Evolutionary conservation across 192 early-diverging fungal genomes (phyloP).

Genomic region (Podila clonocystis): DNA sequence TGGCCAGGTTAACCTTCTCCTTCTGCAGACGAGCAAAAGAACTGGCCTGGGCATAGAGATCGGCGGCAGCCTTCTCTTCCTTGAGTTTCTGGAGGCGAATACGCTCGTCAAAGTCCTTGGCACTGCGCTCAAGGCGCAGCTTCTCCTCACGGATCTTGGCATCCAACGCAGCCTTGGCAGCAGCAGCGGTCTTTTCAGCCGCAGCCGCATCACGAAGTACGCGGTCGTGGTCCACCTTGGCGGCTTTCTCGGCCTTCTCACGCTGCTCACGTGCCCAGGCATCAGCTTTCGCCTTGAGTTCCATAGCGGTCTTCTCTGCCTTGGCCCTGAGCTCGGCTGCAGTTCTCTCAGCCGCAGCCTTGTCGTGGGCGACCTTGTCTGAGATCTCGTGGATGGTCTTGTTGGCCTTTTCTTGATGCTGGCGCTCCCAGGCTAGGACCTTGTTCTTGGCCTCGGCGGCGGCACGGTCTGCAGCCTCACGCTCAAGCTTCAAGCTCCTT

Average conservation of each 20-base stretch:
- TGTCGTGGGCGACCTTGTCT: constrained; percentile 4
- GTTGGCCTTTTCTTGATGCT: constrained; percentile 8
- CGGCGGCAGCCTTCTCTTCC: constrained; percentile 5
- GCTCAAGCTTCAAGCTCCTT: constrained; percentile 13
- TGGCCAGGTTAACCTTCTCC: not conserved
- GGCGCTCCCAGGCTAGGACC: constrained; percentile 16
- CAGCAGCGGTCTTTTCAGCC: constrained; percentile 7
- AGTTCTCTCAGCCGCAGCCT: constrained; percentile 1
- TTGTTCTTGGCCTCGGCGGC: constrained; percentile 7
- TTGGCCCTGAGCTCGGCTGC: not conserved
- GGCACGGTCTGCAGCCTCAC: constrained; percentile 10
- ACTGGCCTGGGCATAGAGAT: not conserved
- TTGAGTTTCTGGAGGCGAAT: constrained; percentile 10
- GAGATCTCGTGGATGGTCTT: constrained; percentile 7
- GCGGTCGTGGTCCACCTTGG: constrained; percentile 18
- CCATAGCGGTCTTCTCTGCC: not conserved
- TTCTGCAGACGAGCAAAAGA: constrained; percentile 1
- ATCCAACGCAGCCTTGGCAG: constrained; percentile 6
- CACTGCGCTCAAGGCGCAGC: not conserved
- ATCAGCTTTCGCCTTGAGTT: constrained; percentile 10
- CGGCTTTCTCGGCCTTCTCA: constrained; percentile 6
- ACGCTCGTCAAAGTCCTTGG: constrained; percentile 1
- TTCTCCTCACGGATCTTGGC: constrained; percentile 9
- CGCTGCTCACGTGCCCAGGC: constrained; percentile 19
- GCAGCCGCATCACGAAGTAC: constrained; percentile 4